Percentiles rank a stretch among this genome's conserved stretches.
Evolutionary conservation across 2,329 filamentous ascomycete genomes (phyloP).

Genomic region (Monosporascus ibericus): DNA sequence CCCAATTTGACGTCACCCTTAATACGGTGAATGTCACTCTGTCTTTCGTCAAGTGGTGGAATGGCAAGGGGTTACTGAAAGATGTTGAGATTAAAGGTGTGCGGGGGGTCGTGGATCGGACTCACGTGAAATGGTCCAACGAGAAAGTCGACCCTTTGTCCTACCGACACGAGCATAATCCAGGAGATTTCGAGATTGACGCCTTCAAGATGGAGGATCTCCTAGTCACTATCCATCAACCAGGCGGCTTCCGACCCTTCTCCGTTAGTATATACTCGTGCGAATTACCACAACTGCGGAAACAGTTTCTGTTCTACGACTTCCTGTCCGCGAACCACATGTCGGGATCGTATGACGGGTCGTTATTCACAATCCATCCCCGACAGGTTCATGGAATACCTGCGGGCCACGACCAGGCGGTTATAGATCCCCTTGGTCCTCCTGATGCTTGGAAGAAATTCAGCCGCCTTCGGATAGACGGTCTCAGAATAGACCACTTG

Average conservation of each 20-base stretch:
- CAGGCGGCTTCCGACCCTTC: slow-evolving; percentile 86
- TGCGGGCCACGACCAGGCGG: slow-evolving; percentile 52
- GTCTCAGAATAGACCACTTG: slow-evolving; percentile 88
- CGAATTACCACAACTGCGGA: slow-evolving; percentile 84
- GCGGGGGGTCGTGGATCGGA: slow-evolving; percentile 85
- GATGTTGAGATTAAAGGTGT: slow-evolving; percentile 94
- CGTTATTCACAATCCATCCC: slow-evolving; percentile 94
- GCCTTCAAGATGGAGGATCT: slow-evolving; percentile 95
- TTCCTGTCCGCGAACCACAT: slow-evolving; percentile 93
- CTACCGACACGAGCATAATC: slow-evolving; percentile 79
- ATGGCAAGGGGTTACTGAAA: slow-evolving; percentile 83
- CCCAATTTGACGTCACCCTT: slow-evolving; percentile 92
- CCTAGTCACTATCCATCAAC: slow-evolving; percentile 86
- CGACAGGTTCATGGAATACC: slow-evolving; percentile 79
- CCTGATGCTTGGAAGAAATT: slow-evolving; percentile 89
- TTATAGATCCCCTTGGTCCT: slow-evolving; percentile 55
- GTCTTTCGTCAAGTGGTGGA: slow-evolving; percentile 99
- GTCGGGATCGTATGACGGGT: slow-evolving; percentile 92
- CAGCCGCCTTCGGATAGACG: slow-evolving; percentile 85
- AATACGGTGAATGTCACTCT: slow-evolving; percentile 93
- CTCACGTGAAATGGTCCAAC: slow-evolving; percentile 66
- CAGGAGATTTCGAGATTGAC: slow-evolving; percentile 95
- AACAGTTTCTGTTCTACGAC: slow-evolving; percentile 97
- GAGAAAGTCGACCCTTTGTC: slow-evolving; percentile 73
- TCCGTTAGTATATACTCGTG: slow-evolving; percentile 93